phyloP scores from a whole-genome alignment of 2,329 filamentous ascomycete genomes.

The Alternaria sp. region DNA sequence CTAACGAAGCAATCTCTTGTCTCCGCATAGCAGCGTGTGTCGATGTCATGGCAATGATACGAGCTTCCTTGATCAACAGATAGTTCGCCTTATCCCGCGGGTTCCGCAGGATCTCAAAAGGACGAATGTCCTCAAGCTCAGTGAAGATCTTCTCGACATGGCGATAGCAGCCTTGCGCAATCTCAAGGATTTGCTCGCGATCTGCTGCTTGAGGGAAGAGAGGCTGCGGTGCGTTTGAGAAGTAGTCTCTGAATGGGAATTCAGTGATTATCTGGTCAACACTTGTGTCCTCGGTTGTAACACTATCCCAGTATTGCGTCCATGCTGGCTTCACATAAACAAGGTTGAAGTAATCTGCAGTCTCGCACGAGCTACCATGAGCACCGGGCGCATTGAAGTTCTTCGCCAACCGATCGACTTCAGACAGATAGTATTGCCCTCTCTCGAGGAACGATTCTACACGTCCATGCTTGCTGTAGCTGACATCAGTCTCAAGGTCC shows the following conservation, averaged over 20 bases:
- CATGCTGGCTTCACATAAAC: conserved; percentile 90
- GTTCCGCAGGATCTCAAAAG: conserved; percentile 90
- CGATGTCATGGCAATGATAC: conserved; percentile 97
- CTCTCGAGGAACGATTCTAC: conserved; percentile 96
- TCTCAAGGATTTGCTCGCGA: conserved; percentile 72
- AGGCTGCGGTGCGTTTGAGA: conserved; percentile 84
- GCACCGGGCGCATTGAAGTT: conserved; percentile 88
- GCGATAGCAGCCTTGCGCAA: conserved; percentile 82
- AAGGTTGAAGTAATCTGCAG: conserved; percentile 92
- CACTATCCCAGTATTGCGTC: conserved; percentile 78
- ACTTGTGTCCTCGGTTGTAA: conserved; percentile 63
- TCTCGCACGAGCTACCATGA: conserved; percentile 96
- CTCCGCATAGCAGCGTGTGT: conserved; percentile 96
- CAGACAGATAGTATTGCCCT: conserved; percentile 74
- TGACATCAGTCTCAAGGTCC: conserved; percentile 83
- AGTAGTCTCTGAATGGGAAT: conserved; percentile 90
- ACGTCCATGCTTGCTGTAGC: conserved; percentile 91
- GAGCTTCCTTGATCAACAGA: conserved; percentile 91
- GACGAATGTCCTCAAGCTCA: conserved; percentile 89
- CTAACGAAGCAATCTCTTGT: conserved; percentile 86
- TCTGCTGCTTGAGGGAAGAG: conserved; percentile 74
- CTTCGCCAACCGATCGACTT: conserved; percentile 84
- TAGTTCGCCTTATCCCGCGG: conserved; percentile 96
- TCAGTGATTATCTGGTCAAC: conserved; percentile 68
- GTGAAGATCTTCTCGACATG: conserved; percentile 91